These are phyloP conservation scores for Vaccinium myrtillus DNA, from an alignment of 148 eudicot species.

Conservation along the genomic window DNA sequence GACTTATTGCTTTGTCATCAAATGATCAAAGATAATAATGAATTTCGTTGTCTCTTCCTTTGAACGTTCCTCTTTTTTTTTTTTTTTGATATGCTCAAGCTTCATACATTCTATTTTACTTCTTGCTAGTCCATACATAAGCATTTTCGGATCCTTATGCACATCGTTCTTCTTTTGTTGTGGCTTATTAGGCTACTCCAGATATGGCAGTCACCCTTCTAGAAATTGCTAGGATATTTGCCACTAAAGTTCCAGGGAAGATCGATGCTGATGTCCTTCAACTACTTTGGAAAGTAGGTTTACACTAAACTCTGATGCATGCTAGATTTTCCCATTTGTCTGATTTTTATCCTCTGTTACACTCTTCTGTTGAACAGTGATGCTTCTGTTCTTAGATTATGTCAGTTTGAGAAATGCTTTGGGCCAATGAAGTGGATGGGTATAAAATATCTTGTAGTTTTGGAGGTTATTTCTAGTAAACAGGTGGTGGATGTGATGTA, in stretches of 20 bases:
- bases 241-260: slow-evolving; percentile 99
- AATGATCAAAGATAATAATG: background rate
- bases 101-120: background rate
- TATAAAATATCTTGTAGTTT: background rate
- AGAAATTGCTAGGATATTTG: slow-evolving; percentile 94
- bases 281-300: slow-evolving; percentile 92
- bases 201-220: slow-evolving; percentile 98
- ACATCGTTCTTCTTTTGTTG: slow-evolving; percentile 11
- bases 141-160: slow-evolving; percentile 2
- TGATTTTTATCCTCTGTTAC: background rate
- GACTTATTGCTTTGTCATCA: background rate
- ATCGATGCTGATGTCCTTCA: slow-evolving; percentile 98
- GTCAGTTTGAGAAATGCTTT: background rate
- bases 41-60: slow-evolving; percentile 2
- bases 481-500: background rate
- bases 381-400: background rate
- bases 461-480: background rate
- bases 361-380: background rate
- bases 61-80: background rate
- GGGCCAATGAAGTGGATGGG: background rate
- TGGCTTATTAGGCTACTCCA: slow-evolving; percentile 76
- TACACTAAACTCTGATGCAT: background rate
- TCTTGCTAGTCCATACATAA: background rate
- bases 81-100: background rate
- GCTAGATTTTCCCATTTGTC: background rate